These are phyloP conservation scores for Ganoderma sp. DNA, from an alignment of 1,284 basidiomycete species.

Conservation along the genomic window DNA sequence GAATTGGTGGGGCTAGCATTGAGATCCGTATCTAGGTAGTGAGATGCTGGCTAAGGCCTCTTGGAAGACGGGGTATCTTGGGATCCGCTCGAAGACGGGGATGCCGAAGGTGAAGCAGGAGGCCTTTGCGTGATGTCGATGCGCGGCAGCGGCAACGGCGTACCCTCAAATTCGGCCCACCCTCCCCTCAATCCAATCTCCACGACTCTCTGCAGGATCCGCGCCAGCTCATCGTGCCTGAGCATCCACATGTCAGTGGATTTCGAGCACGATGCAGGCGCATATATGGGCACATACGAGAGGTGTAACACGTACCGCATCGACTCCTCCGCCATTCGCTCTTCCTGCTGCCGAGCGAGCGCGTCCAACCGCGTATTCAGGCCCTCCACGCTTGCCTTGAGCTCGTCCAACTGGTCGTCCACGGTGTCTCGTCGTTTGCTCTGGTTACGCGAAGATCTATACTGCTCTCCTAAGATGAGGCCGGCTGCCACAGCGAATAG, in stretches of 20 bases:
- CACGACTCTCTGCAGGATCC: conserved; percentile 72
- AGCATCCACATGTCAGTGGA: neutral
- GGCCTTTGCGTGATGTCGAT: conserved; percentile 42
- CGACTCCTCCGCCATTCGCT: conserved; percentile 49
- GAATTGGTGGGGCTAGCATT: neutral
- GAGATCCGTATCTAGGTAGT: neutral
- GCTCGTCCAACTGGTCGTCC: conserved; percentile 72
- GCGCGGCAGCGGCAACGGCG: conserved; percentile 56
- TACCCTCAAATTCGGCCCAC: conserved; percentile 67
- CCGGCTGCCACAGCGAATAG: conserved; percentile 80
- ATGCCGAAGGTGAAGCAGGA: conserved; percentile 6
- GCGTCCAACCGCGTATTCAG: conserved; percentile 53
- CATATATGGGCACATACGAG: conserved; percentile 17
- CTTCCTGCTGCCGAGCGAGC: conserved; percentile 53
- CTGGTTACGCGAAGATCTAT: conserved; percentile 75
- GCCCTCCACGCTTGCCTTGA: conserved; percentile 54
- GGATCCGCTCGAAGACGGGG: conserved; percentile 5
- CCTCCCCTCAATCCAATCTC: conserved; percentile 74
- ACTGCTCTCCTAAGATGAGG: conserved; percentile 81
- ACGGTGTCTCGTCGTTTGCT: conserved; percentile 77
- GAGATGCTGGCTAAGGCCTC: neutral
- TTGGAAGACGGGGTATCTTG: conserved; percentile 7
- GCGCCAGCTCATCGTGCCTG: conserved; percentile 69
- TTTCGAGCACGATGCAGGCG: neutral
- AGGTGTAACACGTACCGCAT: conserved; percentile 49